Percentiles rank a stretch among this genome's conserved stretches.
These are phyloP conservation scores for Tricholoma bakamatsutake DNA, from an alignment of 768 basidiomycete species.

Conservation along the genomic window DNA sequence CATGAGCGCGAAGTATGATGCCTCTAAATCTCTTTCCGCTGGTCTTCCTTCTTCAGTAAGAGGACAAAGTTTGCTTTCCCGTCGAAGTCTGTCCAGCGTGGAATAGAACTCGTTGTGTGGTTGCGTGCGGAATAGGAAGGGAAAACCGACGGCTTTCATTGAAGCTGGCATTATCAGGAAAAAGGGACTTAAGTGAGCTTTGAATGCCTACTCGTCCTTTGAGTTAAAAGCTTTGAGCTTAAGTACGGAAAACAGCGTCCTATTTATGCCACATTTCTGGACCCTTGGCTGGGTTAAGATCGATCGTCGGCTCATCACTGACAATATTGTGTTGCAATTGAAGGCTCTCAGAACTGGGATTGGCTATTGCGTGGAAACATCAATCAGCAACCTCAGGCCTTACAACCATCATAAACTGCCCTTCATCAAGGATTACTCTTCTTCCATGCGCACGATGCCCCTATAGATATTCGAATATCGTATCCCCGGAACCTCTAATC, in stretches of 20 bases:
- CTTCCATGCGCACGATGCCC: too few species aligned
- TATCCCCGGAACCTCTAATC: too few species aligned
- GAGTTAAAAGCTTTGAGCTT: neutral
- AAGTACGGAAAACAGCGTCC: neutral
- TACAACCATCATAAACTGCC: too few species aligned
- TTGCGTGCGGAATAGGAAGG: neutral
- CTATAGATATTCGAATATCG: too few species aligned
- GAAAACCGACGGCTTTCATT: neutral
- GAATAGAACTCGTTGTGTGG: neutral
- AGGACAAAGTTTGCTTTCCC: neutral
- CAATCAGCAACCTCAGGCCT: too few species aligned
- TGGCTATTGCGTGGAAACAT: too few species aligned
- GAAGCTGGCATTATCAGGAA: neutral
- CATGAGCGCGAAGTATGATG: neutral
- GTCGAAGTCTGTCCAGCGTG: neutral
- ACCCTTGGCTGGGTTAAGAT: too few species aligned
- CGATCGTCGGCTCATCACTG: too few species aligned
- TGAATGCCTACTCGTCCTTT: neutral
- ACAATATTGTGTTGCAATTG: too few species aligned
- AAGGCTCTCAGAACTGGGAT: too few species aligned
- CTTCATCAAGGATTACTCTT: too few species aligned
- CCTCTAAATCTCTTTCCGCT: neutral
- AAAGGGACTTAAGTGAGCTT: neutral
- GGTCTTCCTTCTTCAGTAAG: neutral
- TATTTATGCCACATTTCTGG: neutral